phyloP scores from a whole-genome alignment of 805 yeast species.

The Blastobotrys parvus region DNA sequence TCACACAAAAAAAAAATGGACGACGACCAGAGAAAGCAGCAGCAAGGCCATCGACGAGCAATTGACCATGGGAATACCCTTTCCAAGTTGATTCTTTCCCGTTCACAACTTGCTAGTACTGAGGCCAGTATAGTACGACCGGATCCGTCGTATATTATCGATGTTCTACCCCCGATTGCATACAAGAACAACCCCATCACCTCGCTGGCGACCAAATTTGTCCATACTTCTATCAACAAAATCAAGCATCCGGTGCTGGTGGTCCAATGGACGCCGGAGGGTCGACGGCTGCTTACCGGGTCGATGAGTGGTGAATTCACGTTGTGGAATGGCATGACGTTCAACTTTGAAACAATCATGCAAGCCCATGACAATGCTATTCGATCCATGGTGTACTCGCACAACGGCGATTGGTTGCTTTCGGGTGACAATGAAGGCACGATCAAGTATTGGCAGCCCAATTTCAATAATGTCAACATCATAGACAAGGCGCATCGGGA shows the following conservation, averaged over 20 bases:
- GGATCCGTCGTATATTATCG: constrained; percentile 53
- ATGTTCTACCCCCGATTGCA: constrained; percentile 56
- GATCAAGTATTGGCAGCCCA: constrained; percentile 95
- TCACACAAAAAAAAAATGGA: constrained; percentile 7
- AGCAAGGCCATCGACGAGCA: constrained; percentile 46
- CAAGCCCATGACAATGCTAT: constrained; percentile 96
- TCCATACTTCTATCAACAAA: constrained; percentile 85
- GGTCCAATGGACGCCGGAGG: constrained; percentile 96
- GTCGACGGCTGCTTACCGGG: constrained; percentile 81
- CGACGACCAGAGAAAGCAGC: constrained; percentile 14
- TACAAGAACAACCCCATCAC: constrained; percentile 44
- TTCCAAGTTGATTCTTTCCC: constrained; percentile 50
- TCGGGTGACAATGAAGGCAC: constrained; percentile 91
- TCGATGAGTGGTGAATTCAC: constrained; percentile 94
- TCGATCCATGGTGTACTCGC: constrained; percentile 69
- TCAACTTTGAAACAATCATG: constrained; percentile 94
- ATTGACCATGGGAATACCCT: constrained; percentile 71
- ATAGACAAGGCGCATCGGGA: constrained; percentile 64
- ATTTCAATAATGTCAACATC: constrained; percentile 79
- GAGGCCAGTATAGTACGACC: constrained; percentile 41
- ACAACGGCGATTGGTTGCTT: constrained; percentile 88
- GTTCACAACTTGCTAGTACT: constrained; percentile 26
- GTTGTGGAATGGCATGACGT: constrained; percentile 91
- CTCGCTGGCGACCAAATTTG: constrained; percentile 69
- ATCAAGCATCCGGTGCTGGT: constrained; percentile 85